Evolutionary conservation across 331 rosid species (phyloP).

Genomic region (Rhamnella rubrinervis): DNA sequence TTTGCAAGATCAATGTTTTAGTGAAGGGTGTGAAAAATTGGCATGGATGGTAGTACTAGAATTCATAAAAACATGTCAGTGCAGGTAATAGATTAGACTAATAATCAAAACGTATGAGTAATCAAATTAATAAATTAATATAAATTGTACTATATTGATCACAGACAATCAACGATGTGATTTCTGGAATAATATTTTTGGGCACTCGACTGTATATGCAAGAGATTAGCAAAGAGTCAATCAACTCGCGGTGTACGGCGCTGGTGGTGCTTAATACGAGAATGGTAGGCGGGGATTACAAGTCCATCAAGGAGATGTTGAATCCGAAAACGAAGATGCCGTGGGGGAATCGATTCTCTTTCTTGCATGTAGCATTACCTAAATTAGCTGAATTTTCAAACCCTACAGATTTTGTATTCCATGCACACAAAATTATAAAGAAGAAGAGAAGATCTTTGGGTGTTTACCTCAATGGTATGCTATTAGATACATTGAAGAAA

Average conservation of each 20-base stretch:
- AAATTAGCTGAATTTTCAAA: slow-evolving; percentile 27
- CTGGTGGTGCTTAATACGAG: slow-evolving; percentile 45
- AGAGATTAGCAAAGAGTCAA: slow-evolving; percentile 31
- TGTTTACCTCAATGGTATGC: slow-evolving; percentile 32
- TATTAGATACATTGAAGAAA: slow-evolving; percentile 30
- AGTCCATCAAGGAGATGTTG: slow-evolving; percentile 46
- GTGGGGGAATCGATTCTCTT: slow-evolving; percentile 54
- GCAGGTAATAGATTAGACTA: no score
- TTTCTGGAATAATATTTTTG: slow-evolving; percentile 34
- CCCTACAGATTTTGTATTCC: slow-evolving; percentile 41
- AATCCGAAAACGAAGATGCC: slow-evolving; percentile 18
- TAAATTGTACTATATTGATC: not conserved
- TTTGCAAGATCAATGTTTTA: no score
- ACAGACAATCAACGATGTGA: slow-evolving; percentile 48
- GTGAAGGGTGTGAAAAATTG: no score
- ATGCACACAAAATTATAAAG: slow-evolving; percentile 30
- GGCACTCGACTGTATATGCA: slow-evolving; percentile 49
- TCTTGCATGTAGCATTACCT: slow-evolving; percentile 47
- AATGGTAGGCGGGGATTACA: slow-evolving; percentile 31
- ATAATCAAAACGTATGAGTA: not conserved
- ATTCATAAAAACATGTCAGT: no score
- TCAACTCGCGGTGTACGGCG: slow-evolving; percentile 29
- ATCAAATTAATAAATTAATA: no score
- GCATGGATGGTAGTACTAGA: no score
- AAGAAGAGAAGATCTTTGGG: slow-evolving; percentile 37